Evolutionary conservation across 2,329 filamentous ascomycete species (phyloP).

Genomic region (Lachnellula hyalina): DNA sequence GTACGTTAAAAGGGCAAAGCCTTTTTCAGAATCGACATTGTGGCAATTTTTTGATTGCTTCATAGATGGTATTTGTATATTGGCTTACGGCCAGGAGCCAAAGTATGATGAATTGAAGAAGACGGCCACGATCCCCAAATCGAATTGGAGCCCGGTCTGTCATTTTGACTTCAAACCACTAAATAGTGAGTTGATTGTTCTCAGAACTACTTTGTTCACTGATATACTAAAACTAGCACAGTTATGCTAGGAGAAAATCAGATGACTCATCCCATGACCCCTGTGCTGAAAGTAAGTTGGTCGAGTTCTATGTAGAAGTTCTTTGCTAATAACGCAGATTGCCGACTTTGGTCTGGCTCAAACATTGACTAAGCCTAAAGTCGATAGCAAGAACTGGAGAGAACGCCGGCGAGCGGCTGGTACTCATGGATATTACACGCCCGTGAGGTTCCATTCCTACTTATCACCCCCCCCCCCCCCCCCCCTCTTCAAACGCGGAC

Average conservation of each 20-base stretch:
- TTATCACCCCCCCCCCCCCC: no score
- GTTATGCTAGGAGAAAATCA: not conserved
- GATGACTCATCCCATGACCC: not conserved
- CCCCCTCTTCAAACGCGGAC: no score
- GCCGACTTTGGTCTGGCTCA: not conserved
- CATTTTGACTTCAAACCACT: not conserved
- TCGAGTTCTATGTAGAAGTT: not conserved
- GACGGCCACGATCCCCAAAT: not conserved
- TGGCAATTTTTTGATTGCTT: conserved; percentile 9
- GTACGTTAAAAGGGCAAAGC: not conserved
- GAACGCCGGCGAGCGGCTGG: not conserved
- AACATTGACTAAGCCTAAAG: not conserved
- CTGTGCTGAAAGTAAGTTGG: not conserved
- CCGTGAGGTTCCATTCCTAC: not conserved
- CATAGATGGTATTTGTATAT: conserved; percentile 1
- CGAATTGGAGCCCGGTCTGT: not conserved
- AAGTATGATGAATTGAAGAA: not conserved
- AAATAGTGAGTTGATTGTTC: not conserved
- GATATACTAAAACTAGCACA: not conserved
- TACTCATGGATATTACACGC: not conserved
- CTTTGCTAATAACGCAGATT: not conserved
- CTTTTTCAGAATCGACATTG: conserved; percentile 4
- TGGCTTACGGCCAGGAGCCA: not conserved
- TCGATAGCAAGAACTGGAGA: not conserved
- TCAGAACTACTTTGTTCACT: no score